Percentiles rank a stretch among this genome's conserved stretches.
Evolutionary conservation across 352 stramenopile species (phyloP).

Genomic region (Phytophthora boehmeriae): DNA sequence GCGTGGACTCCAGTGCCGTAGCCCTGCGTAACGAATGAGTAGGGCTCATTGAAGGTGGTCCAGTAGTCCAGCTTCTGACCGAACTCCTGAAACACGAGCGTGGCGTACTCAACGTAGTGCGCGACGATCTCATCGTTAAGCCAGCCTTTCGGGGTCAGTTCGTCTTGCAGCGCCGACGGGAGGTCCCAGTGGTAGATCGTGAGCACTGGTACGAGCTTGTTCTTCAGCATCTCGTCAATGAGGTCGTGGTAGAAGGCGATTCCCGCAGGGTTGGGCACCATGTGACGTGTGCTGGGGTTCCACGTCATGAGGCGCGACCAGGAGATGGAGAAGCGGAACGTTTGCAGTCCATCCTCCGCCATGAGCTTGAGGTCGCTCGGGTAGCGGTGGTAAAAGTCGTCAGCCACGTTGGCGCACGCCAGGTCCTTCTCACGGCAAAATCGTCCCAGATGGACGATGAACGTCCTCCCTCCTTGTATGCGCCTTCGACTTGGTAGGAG

Average conservation of each 20-base stretch:
- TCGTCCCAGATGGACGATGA: conserved; percentile 93
- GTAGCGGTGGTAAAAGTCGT: conserved; percentile 94
- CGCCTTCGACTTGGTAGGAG: conserved; percentile 93
- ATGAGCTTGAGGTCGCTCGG: conserved; percentile 92
- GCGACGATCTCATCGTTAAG: conserved; percentile 50
- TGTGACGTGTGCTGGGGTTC: conserved; percentile 46
- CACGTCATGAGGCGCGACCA: conserved; percentile 92
- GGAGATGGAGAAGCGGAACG: conserved; percentile 94
- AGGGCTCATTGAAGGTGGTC: conserved; percentile 96
- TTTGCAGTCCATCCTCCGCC: conserved; percentile 86
- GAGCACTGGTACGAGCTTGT: conserved; percentile 87
- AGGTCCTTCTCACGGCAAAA: conserved; percentile 67
- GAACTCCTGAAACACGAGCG: conserved; percentile 90
- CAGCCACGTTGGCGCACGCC: conserved; percentile 88
- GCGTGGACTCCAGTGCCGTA: conserved; percentile 63
- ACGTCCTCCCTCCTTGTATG: conserved; percentile 66
- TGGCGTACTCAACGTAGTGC: conserved; percentile 85
- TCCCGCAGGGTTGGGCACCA: conserved; percentile 80
- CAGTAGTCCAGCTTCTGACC: conserved; percentile 91
- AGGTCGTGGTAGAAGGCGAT: conserved; percentile 93
- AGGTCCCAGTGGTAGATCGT: conserved; percentile 97
- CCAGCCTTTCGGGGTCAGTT: conserved; percentile 65
- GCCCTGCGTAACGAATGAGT: conserved; percentile 55
- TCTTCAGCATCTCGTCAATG: conserved; percentile 79
- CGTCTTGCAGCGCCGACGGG: conserved; percentile 79